phyloP scores from a whole-genome alignment of 495 filamentous ascomycete genomes.

The Hypoxylon perforatum region DNA sequence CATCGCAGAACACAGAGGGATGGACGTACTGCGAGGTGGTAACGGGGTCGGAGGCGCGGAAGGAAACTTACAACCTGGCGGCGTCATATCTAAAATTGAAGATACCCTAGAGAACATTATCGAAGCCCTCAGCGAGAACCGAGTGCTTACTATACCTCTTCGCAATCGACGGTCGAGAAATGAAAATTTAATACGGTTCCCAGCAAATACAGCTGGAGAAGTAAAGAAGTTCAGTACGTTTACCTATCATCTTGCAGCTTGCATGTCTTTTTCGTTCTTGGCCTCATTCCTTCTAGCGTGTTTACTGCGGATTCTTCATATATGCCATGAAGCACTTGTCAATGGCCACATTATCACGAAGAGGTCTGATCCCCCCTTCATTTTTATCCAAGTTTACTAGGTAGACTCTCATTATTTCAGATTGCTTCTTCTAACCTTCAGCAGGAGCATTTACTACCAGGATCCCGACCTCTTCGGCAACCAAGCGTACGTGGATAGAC shows the following conservation, averaged over 20 bases:
- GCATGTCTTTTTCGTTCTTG: not conserved
- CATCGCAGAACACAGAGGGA: not conserved
- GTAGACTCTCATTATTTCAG: not conserved
- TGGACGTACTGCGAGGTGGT: conserved; percentile 11
- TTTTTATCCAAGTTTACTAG: not conserved
- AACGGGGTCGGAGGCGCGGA: conserved; percentile 2
- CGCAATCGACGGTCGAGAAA: conserved; percentile 29
- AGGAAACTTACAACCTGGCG: conserved; percentile 31
- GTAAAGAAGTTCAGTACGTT: conserved; percentile 54
- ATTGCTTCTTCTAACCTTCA: not conserved
- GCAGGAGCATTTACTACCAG: conserved; percentile 91
- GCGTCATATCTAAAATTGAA: conserved; percentile 63
- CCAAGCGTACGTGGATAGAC: conserved; percentile 77
- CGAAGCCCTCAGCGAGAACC: conserved; percentile 56
- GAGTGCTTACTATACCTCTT: conserved; percentile 60
- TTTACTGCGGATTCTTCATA: conserved; percentile 73
- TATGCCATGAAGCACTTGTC: conserved; percentile 75
- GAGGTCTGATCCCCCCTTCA: conserved; percentile 63
- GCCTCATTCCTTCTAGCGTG: conserved; percentile 44
- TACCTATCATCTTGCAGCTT: not conserved
- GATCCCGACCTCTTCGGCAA: conserved; percentile 81
- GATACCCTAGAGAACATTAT: conserved; percentile 61
- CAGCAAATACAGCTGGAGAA: conserved; percentile 50
- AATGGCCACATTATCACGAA: conserved; percentile 76
- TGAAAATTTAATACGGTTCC: conserved; percentile 47